phyloP scores from a whole-genome alignment of 2,329 filamentous ascomycete species.

The Scopulariopsis brevicaulis region DNA sequence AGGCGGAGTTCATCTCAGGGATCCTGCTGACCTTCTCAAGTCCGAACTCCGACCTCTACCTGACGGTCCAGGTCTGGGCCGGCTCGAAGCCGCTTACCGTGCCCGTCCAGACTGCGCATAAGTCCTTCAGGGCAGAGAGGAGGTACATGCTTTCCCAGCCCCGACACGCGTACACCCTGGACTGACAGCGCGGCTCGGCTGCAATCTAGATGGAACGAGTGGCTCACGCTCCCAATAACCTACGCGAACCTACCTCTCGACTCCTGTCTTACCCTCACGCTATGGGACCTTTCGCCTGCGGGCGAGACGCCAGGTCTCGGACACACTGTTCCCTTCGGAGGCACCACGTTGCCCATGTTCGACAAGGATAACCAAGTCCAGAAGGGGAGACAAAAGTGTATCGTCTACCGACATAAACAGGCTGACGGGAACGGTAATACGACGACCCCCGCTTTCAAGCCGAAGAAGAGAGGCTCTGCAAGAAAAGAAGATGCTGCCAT shows the following conservation, averaged over 20 bases:
- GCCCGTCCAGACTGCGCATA: conserved; percentile 86
- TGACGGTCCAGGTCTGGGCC: conserved; percentile 88
- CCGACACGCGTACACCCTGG: background rate
- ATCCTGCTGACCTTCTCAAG: conserved; percentile 26
- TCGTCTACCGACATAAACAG: conserved; percentile 66
- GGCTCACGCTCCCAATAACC: conserved; percentile 77
- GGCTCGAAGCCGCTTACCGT: conserved; percentile 92
- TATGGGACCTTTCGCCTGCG: conserved; percentile 87
- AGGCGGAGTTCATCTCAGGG: background rate
- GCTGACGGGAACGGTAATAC: conserved; percentile 79
- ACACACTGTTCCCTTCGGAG: conserved; percentile 84
- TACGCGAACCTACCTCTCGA: conserved; percentile 75
- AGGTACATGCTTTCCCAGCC: conserved; percentile 25
- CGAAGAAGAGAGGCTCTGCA: conserved; percentile 39
- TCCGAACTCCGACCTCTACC: conserved; percentile 77
- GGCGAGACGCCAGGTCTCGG: conserved; percentile 58
- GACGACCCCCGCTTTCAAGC: conserved; percentile 60
- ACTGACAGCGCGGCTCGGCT: background rate
- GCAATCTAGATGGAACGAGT: conserved; percentile 73
- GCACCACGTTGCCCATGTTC: conserved; percentile 86
- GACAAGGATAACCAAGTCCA: conserved; percentile 84
- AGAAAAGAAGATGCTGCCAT: conserved; percentile 35
- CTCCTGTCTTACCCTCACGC: conserved; percentile 77
- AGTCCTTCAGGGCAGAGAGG: conserved; percentile 68
- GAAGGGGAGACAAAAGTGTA: conserved; percentile 87